Percentiles rank a stretch among this genome's conserved stretches.
These are phyloP conservation scores for Puya raimondii DNA, from an alignment of 176 grass and related monocot species.

Conservation along the genomic window DNA sequence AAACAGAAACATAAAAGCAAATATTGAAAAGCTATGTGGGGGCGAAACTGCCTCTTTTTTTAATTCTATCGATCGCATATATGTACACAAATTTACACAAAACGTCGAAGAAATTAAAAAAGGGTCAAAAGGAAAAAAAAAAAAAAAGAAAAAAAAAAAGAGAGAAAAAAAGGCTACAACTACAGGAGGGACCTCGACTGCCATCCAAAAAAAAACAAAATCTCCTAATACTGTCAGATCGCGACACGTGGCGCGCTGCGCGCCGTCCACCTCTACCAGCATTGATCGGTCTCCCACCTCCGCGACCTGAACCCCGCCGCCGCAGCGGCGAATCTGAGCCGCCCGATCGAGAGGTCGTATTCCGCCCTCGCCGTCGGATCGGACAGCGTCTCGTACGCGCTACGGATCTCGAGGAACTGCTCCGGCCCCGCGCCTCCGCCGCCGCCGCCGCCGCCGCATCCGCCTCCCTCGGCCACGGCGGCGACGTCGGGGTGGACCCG, in stretches of 20 bases:
- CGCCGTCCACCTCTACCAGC: background rate
- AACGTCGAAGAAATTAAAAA: background rate
- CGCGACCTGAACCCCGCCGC: conserved; percentile 16
- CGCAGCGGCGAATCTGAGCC: background rate
- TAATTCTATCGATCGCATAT: background rate
- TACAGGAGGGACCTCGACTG: background rate
- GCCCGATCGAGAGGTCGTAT: conserved; percentile 44
- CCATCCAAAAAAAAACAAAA: background rate
- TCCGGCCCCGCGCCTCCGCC: background rate
- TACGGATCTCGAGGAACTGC: conserved; percentile 49
- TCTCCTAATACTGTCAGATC: background rate
- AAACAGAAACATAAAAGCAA: too few relatives aligned
- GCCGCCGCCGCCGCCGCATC: background rate
- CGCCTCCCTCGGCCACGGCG: background rate
- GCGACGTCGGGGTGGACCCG: conserved; percentile 50
- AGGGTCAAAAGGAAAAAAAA: background rate
- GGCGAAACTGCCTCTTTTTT: background rate
- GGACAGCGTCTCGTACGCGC: conserved; percentile 55
- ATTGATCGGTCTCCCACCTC: conserved; percentile 41
- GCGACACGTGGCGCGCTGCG: background rate
- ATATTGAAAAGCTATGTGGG: too few relatives aligned
- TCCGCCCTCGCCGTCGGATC: conserved; percentile 36
- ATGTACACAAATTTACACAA: background rate
- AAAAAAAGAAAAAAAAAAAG: too few relatives aligned
- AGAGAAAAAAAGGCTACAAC: too few relatives aligned